Percentiles rank a stretch among this genome's conserved stretches.
These are phyloP conservation scores for Podospora anserina DNA, from an alignment of 495 filamentous ascomycete genomes.

Conservation along the genomic window DNA sequence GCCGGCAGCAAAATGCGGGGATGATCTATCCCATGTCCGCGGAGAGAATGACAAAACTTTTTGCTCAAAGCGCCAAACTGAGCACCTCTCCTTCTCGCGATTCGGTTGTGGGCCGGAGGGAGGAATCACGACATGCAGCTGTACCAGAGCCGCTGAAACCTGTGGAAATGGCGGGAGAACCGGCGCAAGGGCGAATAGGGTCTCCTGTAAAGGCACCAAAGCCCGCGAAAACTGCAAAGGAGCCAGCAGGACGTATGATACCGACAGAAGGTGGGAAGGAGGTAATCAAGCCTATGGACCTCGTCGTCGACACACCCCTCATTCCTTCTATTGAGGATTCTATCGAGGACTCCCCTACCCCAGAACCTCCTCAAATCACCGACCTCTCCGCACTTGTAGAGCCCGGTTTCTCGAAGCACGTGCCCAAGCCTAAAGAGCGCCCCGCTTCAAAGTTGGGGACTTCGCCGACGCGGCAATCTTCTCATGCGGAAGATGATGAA, in stretches of 20 bases:
- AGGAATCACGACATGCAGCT: background rate
- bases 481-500: background rate
- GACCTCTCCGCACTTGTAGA: background rate
- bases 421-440: background rate
- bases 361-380: background rate
- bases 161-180: background rate
- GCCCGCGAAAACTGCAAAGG: conserved; percentile 33
- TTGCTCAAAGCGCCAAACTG: background rate
- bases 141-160: too few relatives aligned
- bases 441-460: background rate
- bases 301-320: too few relatives aligned
- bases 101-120: background rate
- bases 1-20: too few relatives aligned
- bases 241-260: conserved; percentile 16
- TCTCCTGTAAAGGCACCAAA: background rate
- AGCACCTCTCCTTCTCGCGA: background rate
- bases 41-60: background rate
- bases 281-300: background rate
- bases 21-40: background rate
- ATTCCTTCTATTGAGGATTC: background rate
- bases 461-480: background rate
- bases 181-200: background rate
- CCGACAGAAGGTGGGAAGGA: background rate
- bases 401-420: background rate
- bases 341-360: background rate